Base-by-base conservation (phyloP, 1,139 yeast species). In the Taphrina sp. region DNA sequence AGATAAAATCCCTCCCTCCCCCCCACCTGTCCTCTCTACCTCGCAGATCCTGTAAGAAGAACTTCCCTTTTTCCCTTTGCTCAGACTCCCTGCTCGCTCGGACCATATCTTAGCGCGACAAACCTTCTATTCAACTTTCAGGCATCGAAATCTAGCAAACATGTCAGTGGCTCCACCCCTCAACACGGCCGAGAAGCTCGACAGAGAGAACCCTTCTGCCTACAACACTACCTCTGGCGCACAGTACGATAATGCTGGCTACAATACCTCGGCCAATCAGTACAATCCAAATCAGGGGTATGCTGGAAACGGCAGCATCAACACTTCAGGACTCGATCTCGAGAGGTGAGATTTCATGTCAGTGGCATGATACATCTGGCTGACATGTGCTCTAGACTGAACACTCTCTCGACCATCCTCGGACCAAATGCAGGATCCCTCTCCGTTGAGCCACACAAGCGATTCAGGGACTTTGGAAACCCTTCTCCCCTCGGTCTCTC, bases 401-500 rank as follows among this genome's bases (percentile, higher is more conserved):
- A 42, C 49, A 41, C 57, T 5, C n/a, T 52, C 26, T 43, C 52
- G 19, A 57, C 49, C 24, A 37, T 57, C 29, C 43, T 57, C 17
- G 57, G 57, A 17, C 59, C 59, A 14, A 44, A 43, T 28, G 59
- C 46, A 8, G 59, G 56, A 8, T 44, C 45, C 16, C 31, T 58
- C 22, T 66, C 69, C 45, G 83, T 84, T 20, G 45, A 35, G 39
- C 57, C 57, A 3, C 58, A 57, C 51, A 53, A 44, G 46, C 79
- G 82, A 35, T 80, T 85, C 36, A 82, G 95, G 29, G 77, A 82
- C 69, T 82, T 87, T 68, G 95, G 85, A 60, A 88, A 88, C 69
- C 95, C 96, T 42, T 87, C 94, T 51, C 95, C 96, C 1, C 74
- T 89, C 57, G 96, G 96, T 12, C 75, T 89, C 61, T 77, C 81